Base-by-base conservation (phyloP, 225 moss, liverwort and hornwort species). In the Marchantia paleacea region DNA sequence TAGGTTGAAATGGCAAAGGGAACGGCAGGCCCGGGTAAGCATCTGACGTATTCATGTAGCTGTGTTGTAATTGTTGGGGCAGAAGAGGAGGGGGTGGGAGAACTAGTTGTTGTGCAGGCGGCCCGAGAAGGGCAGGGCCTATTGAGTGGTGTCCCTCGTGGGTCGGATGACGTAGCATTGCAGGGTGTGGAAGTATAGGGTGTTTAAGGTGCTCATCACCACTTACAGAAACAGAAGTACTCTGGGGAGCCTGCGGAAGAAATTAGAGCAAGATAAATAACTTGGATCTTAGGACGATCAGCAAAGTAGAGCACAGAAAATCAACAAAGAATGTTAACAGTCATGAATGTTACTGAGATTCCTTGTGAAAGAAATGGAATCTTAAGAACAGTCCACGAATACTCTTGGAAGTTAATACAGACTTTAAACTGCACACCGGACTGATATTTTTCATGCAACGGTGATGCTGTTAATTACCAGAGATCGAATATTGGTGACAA, bases 51-150 rank as follows among this genome's bases (percentile, higher is more conserved):
- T 71, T 58, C 31, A 77, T 78, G 50, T 71, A 83, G 64, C 74
- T 28, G 24, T 77, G 73, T 80, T 85, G 85, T 61, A 84, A 55
- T 48, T 80, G 80, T 75, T 75, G 85, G 15, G 85, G 31, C 52
- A 85, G n/a, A n/a, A 64, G 52, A 8, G 86, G 83, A 26, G 86
- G 78, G 8, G 83, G 81, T 67, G 83, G 78, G 49, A 81, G 75
- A 78, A 81, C 86, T 78, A 86, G 67, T 22, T 78, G 53, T 55
- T 86, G 86, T n/a, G 85, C 61, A 58, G 86, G 86, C 30, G 83
- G 78, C 1, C 83, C 83, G 66, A 86, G 83, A 29, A 86, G 68
- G 25, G 81, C 57, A 60, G 83, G 78, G 73, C 77, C 86, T 31
- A 83, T 61, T 9, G 39, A 47, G 15, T 63, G 77, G 55, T 77